Conservation (phyloP, 176 grass and related monocot genomes). For the Oryza officinalis region DNA sequence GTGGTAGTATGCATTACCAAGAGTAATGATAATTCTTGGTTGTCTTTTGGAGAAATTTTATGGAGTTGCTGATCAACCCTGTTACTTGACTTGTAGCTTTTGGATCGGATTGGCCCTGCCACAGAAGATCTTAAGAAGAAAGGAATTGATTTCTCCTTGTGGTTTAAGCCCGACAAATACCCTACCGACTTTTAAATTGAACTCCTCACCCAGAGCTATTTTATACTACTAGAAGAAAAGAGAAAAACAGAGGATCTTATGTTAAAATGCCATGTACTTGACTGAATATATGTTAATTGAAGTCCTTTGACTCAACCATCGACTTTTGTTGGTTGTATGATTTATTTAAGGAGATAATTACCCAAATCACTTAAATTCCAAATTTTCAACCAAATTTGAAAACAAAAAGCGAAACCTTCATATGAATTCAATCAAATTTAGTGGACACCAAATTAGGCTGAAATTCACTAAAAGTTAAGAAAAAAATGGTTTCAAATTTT, state of each 20-base stretch:
- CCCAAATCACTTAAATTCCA: too few relatives aligned
- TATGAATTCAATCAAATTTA: too few relatives aligned
- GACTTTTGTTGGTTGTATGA: not conserved
- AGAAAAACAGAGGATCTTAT: not conserved
- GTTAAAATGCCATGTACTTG: conserved; percentile 12
- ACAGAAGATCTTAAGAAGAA: conserved; percentile 95
- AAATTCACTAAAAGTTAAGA: too few relatives aligned
- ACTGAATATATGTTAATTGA: conserved; percentile 21
- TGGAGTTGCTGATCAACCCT: conserved; percentile 8
- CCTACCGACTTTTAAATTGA: conserved; percentile 67
- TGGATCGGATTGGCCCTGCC: conserved; percentile 72
- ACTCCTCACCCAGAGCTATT: not conserved
- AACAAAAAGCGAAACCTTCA: too few relatives aligned
- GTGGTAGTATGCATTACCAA: not conserved
- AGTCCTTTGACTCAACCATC: not conserved
- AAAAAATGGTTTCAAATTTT: too few relatives aligned
- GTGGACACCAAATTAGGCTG: too few relatives aligned
- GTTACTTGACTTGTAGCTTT: conserved; percentile 60
- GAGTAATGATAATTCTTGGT: not conserved
- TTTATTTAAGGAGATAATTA: too few relatives aligned
- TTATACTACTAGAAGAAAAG: conserved; percentile 8
- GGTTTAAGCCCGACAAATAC: conserved; percentile 87
- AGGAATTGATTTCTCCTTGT: conserved; percentile 91
- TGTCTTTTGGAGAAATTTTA: conserved; percentile 16
- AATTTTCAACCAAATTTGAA: too few relatives aligned